Conservation (phyloP, 306 rosid species). For the Adenanthera pavonina region DNA sequence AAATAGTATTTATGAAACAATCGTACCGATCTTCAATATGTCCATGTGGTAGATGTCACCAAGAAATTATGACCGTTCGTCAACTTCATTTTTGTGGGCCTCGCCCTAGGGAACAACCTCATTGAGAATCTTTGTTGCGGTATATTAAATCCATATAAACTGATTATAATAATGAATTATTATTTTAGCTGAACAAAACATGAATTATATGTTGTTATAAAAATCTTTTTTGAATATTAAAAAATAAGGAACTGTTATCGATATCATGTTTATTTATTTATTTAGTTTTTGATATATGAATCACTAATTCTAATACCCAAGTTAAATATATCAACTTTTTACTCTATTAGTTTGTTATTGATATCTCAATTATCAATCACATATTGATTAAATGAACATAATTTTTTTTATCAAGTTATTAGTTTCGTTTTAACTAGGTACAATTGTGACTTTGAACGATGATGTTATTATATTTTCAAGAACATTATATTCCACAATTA, state of each 20-base stretch:
- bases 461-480: neutral
- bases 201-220: neutral
- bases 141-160: neutral
- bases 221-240: neutral
- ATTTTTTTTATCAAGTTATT: neutral
- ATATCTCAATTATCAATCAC: too few species aligned
- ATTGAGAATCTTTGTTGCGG: slow-evolving; percentile 29
- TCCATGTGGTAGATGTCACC: slow-evolving; percentile 39
- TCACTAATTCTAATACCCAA: neutral
- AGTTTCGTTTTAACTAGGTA: neutral
- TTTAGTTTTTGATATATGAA: neutral
- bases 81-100: slow-evolving; percentile 41
- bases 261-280: neutral
- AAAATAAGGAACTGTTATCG: slow-evolving; percentile 1
- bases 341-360: too few species aligned
- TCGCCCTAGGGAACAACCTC: slow-evolving; percentile 5
- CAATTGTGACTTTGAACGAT: neutral
- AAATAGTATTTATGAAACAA: neutral
- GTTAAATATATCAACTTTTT: neutral
- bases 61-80: slow-evolving; percentile 31
- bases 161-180: neutral
- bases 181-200: neutral
- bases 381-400: slow-evolving; percentile 1
- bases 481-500: neutral
- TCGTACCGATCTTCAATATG: slow-evolving; percentile 43